Evolutionary conservation across 192 early-diverging fungal species (phyloP).

Genomic region (Cetraspora pellucida): DNA sequence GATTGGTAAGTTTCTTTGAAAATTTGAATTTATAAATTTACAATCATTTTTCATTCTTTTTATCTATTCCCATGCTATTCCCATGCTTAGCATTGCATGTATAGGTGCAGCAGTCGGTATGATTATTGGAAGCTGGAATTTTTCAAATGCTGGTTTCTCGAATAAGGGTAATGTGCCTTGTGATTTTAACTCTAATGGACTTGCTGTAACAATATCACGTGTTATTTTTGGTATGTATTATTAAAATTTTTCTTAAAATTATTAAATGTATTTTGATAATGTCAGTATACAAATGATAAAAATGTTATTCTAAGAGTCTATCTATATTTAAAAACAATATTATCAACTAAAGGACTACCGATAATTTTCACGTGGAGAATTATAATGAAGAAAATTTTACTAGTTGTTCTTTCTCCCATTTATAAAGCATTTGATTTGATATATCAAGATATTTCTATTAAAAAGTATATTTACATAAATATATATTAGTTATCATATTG

Average conservation of each 20-base stretch:
- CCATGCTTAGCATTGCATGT: conserved; percentile 55
- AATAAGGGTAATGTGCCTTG: conserved; percentile 46
- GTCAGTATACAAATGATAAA: no score
- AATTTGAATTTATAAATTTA: not conserved
- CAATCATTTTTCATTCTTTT: not conserved
- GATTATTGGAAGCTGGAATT: conserved; percentile 60
- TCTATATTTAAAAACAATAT: not conserved
- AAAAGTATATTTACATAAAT: no score
- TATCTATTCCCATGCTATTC: not conserved
- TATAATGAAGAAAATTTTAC: not conserved
- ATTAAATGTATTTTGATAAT: no score
- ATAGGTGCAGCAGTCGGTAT: conserved; percentile 65
- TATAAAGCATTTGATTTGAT: not conserved
- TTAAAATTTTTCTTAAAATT: not conserved
- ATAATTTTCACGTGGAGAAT: not conserved
- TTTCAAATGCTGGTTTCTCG: conserved; percentile 42
- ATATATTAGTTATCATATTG: no score
- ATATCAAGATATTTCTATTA: no score
- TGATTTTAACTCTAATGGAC: conserved; percentile 24
- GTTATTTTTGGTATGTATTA: conserved; percentile 33
- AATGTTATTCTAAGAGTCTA: not conserved
- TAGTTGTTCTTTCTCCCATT: not conserved
- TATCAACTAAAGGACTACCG: not conserved
- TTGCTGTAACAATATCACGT: conserved; percentile 12
- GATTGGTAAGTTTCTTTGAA: conserved; percentile 47